phyloP scores from a whole-genome alignment of 257 asterid species.

The Thymus mandschuricus region DNA sequence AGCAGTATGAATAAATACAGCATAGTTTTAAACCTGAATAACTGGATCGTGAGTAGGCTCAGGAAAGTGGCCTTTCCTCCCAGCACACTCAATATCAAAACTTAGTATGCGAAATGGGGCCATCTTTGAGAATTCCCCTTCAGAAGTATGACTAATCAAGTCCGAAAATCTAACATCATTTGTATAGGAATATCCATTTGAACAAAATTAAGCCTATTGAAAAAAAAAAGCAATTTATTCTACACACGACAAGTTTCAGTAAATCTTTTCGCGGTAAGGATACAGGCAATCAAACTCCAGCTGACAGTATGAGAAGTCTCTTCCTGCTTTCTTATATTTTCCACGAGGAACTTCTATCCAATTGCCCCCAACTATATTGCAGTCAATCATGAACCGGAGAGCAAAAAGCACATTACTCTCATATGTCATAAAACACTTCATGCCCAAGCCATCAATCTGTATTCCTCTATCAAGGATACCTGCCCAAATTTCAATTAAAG shows the following conservation, averaged over 20 bases:
- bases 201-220: slow-evolving; percentile 20
- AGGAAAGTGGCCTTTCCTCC: slow-evolving; percentile 97
- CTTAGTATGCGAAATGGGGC: slow-evolving; percentile 98
- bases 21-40: slow-evolving; percentile 61
- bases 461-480: slow-evolving; percentile 97
- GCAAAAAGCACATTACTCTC: slow-evolving; percentile 97
- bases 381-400: slow-evolving; percentile 98
- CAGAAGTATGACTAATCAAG: slow-evolving; percentile 89
- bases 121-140: slow-evolving; percentile 97
- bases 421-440: slow-evolving; percentile 83
- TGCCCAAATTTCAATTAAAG: slow-evolving; percentile 40
- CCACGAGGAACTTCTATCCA: slow-evolving; percentile 93
- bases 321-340: slow-evolving; percentile 66
- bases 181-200: slow-evolving; percentile 44
- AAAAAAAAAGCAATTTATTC: slow-evolving; percentile 9
- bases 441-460: slow-evolving; percentile 90
- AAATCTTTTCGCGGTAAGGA: slow-evolving; percentile 50
- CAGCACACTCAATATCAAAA: slow-evolving; percentile 99
- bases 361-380: slow-evolving; percentile 93
- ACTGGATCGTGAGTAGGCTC: slow-evolving; percentile 99
- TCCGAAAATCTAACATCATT: slow-evolving; percentile 63
- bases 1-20: background rate
- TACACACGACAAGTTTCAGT: background rate
- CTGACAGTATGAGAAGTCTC: slow-evolving; percentile 72
- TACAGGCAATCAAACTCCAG: slow-evolving; percentile 95